Evolutionary conservation across 495 filamentous ascomycete genomes (phyloP).

Genomic region (Chaetomium fimeti): DNA sequence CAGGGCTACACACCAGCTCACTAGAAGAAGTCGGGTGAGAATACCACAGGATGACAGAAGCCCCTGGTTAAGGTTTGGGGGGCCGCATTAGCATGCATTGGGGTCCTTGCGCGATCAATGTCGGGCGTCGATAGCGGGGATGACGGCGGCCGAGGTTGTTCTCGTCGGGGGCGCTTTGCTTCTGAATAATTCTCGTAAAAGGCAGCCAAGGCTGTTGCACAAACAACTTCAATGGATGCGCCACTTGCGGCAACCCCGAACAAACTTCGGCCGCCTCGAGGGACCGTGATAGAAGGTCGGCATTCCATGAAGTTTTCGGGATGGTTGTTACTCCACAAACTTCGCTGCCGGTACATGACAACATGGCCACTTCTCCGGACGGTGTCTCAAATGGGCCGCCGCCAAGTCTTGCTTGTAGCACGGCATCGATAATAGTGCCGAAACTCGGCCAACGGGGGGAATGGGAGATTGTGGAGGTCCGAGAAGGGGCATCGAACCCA

Average conservation of each 20-base stretch:
- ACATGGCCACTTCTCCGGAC: conserved; percentile 10
- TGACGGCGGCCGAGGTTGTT: too few species aligned
- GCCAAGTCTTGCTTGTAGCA: neutral
- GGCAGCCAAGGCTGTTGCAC: conserved; percentile 3
- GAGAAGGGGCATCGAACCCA: neutral
- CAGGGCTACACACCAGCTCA: conserved; percentile 24
- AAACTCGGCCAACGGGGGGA: neutral
- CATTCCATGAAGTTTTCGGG: too few species aligned
- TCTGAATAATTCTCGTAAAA: neutral
- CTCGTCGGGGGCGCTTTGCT: neutral
- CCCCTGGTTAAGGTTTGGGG: neutral
- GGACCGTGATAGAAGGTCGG: neutral
- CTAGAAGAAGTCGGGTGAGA: neutral
- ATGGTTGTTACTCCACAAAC: neutral
- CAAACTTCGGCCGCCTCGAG: conserved; percentile 14
- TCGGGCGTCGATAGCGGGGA: neutral
- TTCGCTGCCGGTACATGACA: conserved; percentile 5
- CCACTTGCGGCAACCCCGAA: conserved; percentile 2
- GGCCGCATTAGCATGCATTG: neutral
- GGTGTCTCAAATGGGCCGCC: neutral
- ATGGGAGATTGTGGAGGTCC: neutral
- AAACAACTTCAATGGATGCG: neutral
- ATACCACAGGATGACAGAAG: neutral
- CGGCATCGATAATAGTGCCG: neutral
- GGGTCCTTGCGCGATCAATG: neutral